Evolutionary conservation across 768 basidiomycete species (phyloP).

Genomic region (Pisolithus sp.): DNA sequence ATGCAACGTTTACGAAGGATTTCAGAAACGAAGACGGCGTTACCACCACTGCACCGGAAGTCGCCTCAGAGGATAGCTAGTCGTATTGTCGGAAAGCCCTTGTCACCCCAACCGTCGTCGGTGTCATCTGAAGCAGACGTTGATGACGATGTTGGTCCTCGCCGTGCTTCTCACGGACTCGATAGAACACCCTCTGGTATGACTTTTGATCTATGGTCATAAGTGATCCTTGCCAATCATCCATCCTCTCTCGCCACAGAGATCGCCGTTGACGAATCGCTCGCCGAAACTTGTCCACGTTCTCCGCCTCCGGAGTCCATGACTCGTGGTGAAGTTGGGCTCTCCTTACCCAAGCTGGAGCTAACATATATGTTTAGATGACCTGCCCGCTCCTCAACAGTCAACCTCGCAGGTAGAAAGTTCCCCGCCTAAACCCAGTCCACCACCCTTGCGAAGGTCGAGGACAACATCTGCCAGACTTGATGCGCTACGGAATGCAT

Average conservation of each 20-base stretch:
- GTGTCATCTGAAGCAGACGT: constrained; percentile 15
- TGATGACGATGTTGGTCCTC: constrained; percentile 19
- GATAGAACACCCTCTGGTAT: constrained; percentile 17
- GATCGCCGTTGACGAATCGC: constrained; percentile 16
- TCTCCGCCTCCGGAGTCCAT: constrained; percentile 2
- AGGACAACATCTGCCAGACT: constrained; percentile 38
- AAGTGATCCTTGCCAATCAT: background rate
- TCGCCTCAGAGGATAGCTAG: background rate
- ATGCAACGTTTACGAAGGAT: background rate
- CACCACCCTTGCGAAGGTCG: constrained; percentile 28
- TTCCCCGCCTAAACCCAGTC: constrained; percentile 4
- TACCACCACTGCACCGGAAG: background rate
- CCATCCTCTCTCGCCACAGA: constrained; percentile 7
- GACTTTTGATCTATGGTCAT: background rate
- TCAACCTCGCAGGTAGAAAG: constrained; percentile 7
- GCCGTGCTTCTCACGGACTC: constrained; percentile 22
- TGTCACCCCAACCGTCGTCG: constrained; percentile 1
- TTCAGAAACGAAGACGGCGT: background rate
- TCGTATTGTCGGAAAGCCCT: background rate
- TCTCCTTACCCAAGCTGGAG: background rate
- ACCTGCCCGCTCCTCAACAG: background rate
- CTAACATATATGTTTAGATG: constrained; percentile 6
- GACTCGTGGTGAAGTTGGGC: background rate
- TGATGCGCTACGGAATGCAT: constrained; percentile 38
- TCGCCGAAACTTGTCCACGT: constrained; percentile 6